These are phyloP conservation scores for Phytophthora capsici DNA, from an alignment of 352 stramenopile species.

Conservation along the genomic window DNA sequence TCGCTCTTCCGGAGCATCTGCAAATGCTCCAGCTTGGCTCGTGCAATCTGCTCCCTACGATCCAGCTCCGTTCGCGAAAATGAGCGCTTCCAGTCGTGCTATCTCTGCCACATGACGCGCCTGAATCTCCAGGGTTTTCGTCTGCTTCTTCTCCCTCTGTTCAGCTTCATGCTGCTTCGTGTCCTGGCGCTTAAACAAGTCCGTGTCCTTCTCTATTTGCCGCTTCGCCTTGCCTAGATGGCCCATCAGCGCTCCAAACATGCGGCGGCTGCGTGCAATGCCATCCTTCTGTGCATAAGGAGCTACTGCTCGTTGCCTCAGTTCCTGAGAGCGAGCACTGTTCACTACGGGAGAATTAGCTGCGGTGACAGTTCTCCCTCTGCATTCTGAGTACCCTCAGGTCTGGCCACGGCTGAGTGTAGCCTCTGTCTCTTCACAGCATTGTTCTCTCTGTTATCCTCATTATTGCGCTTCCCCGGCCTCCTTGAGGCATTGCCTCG, in stretches of 20 bases:
- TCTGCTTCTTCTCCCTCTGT: conserved; percentile 75
- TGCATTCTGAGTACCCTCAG: conserved; percentile 24
- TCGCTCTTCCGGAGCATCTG: conserved; percentile 53
- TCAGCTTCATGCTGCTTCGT: conserved; percentile 71
- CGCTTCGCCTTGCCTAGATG: conserved; percentile 82
- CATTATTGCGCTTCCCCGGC: conserved; percentile 43
- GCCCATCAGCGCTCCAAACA: conserved; percentile 86
- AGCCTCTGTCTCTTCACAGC: conserved; percentile 52
- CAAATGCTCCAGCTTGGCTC: conserved; percentile 67
- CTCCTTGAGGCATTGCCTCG: conserved; percentile 30
- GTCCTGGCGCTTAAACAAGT: conserved; percentile 74
- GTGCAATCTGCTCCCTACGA: conserved; percentile 56
- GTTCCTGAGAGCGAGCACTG: conserved; percentile 33
- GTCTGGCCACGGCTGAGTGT: conserved; percentile 43
- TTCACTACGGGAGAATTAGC: conserved; percentile 19
- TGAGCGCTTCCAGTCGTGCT: conserved; percentile 46
- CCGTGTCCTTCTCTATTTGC: conserved; percentile 80
- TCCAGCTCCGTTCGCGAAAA: conserved; percentile 60
- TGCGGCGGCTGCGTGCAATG: conserved; percentile 72
- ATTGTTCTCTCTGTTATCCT: conserved; percentile 21
- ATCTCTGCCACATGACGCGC: conserved; percentile 47
- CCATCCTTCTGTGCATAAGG: conserved; percentile 69
- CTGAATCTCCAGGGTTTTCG: conserved; percentile 48
- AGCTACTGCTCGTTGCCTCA: conserved; percentile 61
- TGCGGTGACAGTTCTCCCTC: conserved; percentile 13